These are phyloP conservation scores for Parsonsia alboflavescens DNA, from an alignment of 257 asterid genomes.

Conservation along the genomic window DNA sequence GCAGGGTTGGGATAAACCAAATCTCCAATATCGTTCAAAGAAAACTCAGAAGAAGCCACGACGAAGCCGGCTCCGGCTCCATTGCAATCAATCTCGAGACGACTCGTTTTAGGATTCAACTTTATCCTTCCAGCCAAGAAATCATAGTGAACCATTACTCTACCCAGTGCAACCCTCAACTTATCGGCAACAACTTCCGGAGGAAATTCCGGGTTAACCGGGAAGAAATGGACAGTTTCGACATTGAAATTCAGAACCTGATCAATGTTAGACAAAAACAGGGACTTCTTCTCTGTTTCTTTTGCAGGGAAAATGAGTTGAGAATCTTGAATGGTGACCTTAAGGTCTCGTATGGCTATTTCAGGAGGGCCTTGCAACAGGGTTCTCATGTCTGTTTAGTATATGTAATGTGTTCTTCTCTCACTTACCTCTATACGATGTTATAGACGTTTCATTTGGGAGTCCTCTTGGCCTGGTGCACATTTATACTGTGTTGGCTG, in stretches of 20 bases:
- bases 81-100: conserved; percentile 60
- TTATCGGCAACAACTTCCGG: conserved; percentile 35
- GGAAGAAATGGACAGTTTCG: conserved; percentile 75
- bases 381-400: conserved; percentile 34
- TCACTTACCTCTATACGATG: background rate
- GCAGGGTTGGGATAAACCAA: conserved; percentile 75
- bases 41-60: conserved; percentile 51
- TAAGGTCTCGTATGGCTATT: conserved; percentile 47
- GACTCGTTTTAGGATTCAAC: conserved; percentile 34
- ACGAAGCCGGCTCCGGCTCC: conserved; percentile 49
- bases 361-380: conserved; percentile 24
- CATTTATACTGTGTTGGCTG: conserved; percentile 15
- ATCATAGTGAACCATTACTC: conserved; percentile 45
- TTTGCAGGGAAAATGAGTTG: conserved; percentile 35
- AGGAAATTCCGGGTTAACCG: conserved; percentile 40
- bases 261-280: conserved; percentile 69
- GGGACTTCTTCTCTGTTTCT: conserved; percentile 26
- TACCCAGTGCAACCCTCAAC: conserved; percentile 43
- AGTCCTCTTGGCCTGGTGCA: background rate
- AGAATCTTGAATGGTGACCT: conserved; percentile 50
- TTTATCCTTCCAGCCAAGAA: conserved; percentile 65
- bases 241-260: conserved; percentile 69
- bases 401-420: too few species aligned
- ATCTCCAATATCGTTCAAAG: conserved; percentile 59
- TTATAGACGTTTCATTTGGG: background rate